Percentiles rank a stretch among this genome's conserved stretches.
Evolutionary conservation across 768 basidiomycete genomes (phyloP).

Genomic region (Rhizopogon roseolus): DNA sequence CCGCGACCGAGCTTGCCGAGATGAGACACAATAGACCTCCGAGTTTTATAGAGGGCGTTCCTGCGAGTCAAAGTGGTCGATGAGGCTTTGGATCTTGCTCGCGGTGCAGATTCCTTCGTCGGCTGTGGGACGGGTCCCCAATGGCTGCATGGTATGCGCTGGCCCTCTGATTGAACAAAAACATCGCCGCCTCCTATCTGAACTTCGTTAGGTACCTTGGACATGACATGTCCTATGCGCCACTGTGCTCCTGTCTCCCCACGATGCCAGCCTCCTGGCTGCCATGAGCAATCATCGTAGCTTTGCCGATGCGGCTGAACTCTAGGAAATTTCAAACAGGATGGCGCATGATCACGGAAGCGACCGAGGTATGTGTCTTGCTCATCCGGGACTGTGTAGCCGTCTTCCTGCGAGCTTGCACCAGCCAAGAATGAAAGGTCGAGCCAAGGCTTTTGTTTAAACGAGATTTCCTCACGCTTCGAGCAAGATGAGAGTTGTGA

Average conservation of each 20-base stretch:
- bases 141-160: neutral
- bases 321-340: neutral
- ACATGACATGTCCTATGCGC: neutral
- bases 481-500: too few relatives aligned
- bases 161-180: neutral
- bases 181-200: neutral
- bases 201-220: neutral
- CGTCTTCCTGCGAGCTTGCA: neutral
- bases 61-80: too few relatives aligned
- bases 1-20: neutral
- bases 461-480: too few relatives aligned
- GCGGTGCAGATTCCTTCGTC: neutral
- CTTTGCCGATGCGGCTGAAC: neutral
- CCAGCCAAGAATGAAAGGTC: neutral
- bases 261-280: neutral
- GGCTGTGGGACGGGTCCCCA: too few relatives aligned
- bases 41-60: too few relatives aligned
- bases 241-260: neutral
- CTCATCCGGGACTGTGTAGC: neutral
- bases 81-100: neutral
- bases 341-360: neutral
- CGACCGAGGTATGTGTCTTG: neutral
- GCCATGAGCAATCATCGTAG: neutral
- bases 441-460: neutral
- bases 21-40: neutral